A percentile compares a stretch with the other conserved stretches of the same genome.
These are phyloP conservation scores for Lentinula boryana DNA, from an alignment of 768 basidiomycete genomes.

Conservation along the genomic window DNA sequence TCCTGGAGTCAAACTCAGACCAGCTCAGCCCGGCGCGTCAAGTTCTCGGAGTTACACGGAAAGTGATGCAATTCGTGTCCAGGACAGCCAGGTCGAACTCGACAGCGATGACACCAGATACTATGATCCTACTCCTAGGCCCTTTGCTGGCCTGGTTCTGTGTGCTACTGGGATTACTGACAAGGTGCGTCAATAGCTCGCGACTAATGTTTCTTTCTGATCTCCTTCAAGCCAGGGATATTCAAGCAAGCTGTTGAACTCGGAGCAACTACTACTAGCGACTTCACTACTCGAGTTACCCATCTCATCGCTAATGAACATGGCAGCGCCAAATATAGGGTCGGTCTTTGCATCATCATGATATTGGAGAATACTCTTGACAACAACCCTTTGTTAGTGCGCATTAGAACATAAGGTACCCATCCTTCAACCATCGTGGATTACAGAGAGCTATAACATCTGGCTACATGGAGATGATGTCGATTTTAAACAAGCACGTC, in stretches of 20 bases:
- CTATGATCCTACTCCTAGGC: constrained; percentile 52
- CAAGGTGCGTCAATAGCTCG: constrained; percentile 39
- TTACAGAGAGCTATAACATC: constrained; percentile 58
- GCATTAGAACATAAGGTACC: constrained; percentile 78
- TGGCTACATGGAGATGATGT: constrained; percentile 84
- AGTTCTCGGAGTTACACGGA: constrained; percentile 18
- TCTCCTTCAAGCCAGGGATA: constrained; percentile 46
- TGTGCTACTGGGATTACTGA: constrained; percentile 77
- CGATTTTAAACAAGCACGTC: constrained; percentile 52
- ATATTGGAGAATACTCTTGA: not conserved
- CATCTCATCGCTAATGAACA: constrained; percentile 81
- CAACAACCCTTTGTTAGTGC: constrained; percentile 43
- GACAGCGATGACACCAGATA: constrained; percentile 39
- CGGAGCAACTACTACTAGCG: constrained; percentile 61
- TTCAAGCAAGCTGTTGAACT: constrained; percentile 78
- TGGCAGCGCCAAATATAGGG: constrained; percentile 81
- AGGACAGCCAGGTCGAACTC: constrained; percentile 39
- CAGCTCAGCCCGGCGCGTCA: constrained; percentile 38
- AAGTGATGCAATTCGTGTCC: constrained; percentile 31
- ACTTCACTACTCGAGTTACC: constrained; percentile 83
- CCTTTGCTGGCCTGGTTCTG: constrained; percentile 57
- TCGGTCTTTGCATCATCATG: constrained; percentile 25
- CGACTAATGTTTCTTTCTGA: not conserved
- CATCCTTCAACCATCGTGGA: constrained; percentile 75
- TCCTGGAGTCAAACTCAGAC: constrained; percentile 77